Evolutionary conservation across 2,329 filamentous ascomycete species (phyloP), one percentile per base, ranked within the genome.

Genomic region (Claviceps sp.): DNA sequence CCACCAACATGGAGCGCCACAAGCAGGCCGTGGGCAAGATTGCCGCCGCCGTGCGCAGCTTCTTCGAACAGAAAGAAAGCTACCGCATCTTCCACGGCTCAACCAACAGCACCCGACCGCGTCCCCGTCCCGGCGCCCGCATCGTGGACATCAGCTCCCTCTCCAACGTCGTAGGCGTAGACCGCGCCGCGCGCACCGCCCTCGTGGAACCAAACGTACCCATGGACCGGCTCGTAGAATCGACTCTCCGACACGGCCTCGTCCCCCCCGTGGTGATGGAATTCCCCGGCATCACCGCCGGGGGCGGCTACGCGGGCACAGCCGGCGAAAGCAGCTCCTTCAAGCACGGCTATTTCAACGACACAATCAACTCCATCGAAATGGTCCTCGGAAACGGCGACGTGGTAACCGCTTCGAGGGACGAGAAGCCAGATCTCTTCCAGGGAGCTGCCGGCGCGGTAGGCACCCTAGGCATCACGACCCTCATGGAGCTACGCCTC

Each of bases 31-130:
- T 79, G 50, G 61, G 66, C 54, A 65, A 68, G 38, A 74, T 79
- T 55, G 69, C 76, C 45, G 57, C 68, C 26, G 65, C 73, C 5
- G 73, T 78, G 48, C 70, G 71, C 54, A 60, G 66, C 61, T 73
- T 72, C 64, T 77, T 73, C 62, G 67, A 71, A 54, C 64, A 69
- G 47, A 64, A 67, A 47, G 67, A 73, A 62, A 77, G 83, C 22
- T 90, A 85, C 71, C 79, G 85, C 56, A 87, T 90, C 70, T 82
- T 76, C 65, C 85, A 89, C 71, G 86, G 85, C 59, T 83, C 81
- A 42, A 88, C 86, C 50, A 89, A 89, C 71, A 84, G 78, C 62
- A 89, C 86, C 47, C 80, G 76, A 5, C 75, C 76, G 59, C 54
- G 63, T 59, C 56, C 68, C 65, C 54, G 69, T 1, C 50, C 59